Conservation (phyloP, 2,329 filamentous ascomycete genomes). For the Endothia cerciana region DNA sequence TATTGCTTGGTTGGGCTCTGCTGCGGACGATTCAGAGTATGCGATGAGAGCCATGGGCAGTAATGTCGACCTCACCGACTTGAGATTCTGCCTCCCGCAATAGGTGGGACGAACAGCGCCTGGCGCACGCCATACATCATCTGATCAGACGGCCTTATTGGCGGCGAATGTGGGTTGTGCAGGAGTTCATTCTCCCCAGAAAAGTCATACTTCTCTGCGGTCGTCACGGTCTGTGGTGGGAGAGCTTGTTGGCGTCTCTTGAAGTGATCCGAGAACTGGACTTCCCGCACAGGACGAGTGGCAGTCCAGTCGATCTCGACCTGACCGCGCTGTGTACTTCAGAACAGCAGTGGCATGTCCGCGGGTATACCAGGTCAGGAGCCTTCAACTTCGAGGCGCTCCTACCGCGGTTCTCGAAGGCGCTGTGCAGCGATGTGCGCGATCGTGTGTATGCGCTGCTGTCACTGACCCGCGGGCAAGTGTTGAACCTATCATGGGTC, state of each 20-base stretch:
- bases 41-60: neutral
- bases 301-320: neutral
- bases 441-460: constrained; percentile 9
- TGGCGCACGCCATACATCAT: neutral
- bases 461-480: neutral
- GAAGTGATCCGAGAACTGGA: neutral
- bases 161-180: constrained; percentile 21
- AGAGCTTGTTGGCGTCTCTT: neutral
- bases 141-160: constrained; percentile 13
- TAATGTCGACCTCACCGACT: neutral
- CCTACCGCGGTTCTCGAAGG: neutral
- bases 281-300: neutral
- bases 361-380: neutral
- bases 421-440: constrained; percentile 3
- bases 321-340: neutral
- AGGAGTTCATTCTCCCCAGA: constrained; percentile 17
- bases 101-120: no score
- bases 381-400: neutral
- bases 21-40: neutral
- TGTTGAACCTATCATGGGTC: neutral
- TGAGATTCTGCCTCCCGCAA: no score
- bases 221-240: neutral
- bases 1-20: constrained; percentile 5
- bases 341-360: neutral
- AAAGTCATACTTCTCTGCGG: neutral